These are phyloP conservation scores for Populus euphratica DNA, from an alignment of 345 rosid genomes.

Conservation along the genomic window DNA sequence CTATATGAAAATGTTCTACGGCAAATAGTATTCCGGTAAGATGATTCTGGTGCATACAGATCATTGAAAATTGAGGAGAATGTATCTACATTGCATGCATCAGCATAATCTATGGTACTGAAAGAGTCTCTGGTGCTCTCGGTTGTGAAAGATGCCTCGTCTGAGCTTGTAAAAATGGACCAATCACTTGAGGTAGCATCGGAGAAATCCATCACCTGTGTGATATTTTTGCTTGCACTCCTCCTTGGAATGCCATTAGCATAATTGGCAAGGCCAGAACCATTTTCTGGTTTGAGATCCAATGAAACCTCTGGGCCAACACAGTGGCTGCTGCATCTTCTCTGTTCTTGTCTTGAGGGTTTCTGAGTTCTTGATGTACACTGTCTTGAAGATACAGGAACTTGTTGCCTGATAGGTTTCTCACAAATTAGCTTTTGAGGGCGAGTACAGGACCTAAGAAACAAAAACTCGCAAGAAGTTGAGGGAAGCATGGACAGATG, in stretches of 20 bases:
- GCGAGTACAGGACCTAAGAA: constrained; percentile 63
- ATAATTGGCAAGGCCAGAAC: not conserved
- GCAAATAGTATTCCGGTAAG: constrained; percentile 45
- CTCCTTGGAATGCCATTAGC: not conserved
- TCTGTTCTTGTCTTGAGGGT: constrained; percentile 37
- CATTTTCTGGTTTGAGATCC: constrained; percentile 19
- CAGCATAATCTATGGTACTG: constrained; percentile 65
- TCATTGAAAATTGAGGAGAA: constrained; percentile 53
- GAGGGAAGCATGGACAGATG: not conserved
- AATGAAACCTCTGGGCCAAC: constrained; percentile 23
- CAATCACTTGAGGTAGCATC: constrained; percentile 74
- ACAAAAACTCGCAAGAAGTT: constrained; percentile 5
- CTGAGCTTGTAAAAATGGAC: constrained; percentile 89
- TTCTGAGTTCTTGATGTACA: constrained; percentile 30
- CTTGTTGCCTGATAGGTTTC: constrained; percentile 34
- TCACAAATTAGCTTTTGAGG: constrained; percentile 37
- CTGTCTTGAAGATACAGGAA: constrained; percentile 28
- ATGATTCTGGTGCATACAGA: constrained; percentile 34
- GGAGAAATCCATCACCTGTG: constrained; percentile 39
- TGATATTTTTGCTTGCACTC: constrained; percentile 14
- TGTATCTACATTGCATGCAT: constrained; percentile 43
- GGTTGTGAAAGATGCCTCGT: constrained; percentile 83
- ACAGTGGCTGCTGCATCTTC: constrained; percentile 29
- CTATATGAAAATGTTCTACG: constrained; percentile 52
- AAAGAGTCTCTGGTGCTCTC: constrained; percentile 86